Percentiles rank a stretch among this genome's conserved stretches.
phyloP scores from a whole-genome alignment of 345 rosid species.

The Citrus hindsii region DNA sequence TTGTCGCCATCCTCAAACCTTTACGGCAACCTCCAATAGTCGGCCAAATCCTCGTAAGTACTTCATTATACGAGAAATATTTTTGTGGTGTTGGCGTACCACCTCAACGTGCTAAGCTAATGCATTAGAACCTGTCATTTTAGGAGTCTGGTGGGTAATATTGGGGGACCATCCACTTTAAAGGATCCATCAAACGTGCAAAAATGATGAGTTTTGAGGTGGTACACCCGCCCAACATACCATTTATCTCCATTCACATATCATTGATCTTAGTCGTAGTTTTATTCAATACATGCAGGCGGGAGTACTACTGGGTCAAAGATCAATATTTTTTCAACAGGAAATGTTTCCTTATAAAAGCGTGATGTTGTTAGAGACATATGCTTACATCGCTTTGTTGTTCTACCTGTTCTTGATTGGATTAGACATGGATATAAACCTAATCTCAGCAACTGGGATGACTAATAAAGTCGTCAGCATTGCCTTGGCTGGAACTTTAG shows the following conservation, averaged over 20 bases:
- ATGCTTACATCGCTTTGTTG: conserved; percentile 41
- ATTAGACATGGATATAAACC: conserved; percentile 48
- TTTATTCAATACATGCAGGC: background rate
- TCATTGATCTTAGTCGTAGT: background rate
- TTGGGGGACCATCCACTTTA: no score
- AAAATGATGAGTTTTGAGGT: background rate
- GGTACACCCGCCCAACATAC: background rate
- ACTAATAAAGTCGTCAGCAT: conserved; percentile 13
- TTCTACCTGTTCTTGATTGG: conserved; percentile 63
- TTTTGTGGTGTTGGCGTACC: no score
- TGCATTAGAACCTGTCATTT: background rate
- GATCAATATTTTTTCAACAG: background rate
- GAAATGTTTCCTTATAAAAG: background rate
- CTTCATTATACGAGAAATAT: background rate
- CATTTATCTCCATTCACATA: background rate
- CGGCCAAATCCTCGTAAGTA: background rate
- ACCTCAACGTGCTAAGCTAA: background rate
- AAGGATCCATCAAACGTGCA: no score
- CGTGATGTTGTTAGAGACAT: conserved; percentile 39
- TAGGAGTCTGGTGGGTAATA: no score
- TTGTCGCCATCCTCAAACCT: background rate
- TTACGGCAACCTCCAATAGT: background rate
- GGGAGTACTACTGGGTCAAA: background rate
- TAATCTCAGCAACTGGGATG: conserved; percentile 25
- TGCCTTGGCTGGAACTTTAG: conserved; percentile 33